Evolutionary conservation across 345 rosid species (phyloP).

Genomic region (Balakata baccata): DNA sequence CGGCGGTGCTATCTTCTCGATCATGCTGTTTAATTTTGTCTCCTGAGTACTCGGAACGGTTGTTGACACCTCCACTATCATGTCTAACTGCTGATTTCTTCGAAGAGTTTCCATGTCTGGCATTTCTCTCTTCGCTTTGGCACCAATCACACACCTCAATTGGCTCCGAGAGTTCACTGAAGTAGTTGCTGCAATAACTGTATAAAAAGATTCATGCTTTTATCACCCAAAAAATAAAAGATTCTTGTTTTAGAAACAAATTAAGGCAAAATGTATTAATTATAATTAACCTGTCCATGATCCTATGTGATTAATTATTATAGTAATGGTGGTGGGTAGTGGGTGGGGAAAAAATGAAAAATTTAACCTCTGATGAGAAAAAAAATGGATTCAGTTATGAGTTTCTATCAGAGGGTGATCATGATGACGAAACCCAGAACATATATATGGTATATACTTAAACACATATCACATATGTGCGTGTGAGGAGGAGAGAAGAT

Average conservation of each 20-base stretch:
- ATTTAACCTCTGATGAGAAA: background rate
- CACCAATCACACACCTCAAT: constrained; percentile 88
- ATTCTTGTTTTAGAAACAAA: constrained; percentile 7
- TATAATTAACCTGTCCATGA: background rate
- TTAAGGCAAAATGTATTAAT: too few relatives aligned
- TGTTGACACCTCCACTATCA: constrained; percentile 32
- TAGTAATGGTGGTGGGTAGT: too few relatives aligned
- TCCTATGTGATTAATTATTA: constrained; percentile 1
- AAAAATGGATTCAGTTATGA: constrained; percentile 28
- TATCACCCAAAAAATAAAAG: too few relatives aligned
- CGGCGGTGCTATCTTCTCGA: constrained; percentile 39
- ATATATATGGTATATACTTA: too few relatives aligned
- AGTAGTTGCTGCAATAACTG: constrained; percentile 92
- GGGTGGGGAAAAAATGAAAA: too few relatives aligned
- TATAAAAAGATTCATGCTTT: constrained; percentile 13
- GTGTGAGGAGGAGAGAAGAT: background rate
- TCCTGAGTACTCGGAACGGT: constrained; percentile 60
- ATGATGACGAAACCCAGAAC: too few relatives aligned
- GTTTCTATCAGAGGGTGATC: constrained; percentile 1
- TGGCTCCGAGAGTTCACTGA: constrained; percentile 59
- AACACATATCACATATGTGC: too few relatives aligned
- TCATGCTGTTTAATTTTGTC: constrained; percentile 58
- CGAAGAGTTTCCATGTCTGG: constrained; percentile 42
- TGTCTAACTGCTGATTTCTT: constrained; percentile 38
- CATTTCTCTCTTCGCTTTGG: constrained; percentile 54